A percentile compares a stretch with the other conserved stretches of the same genome.
These are phyloP conservation scores for Phytophthora ramorum DNA, from an alignment of 352 stramenopile genomes.

Conservation along the genomic window DNA sequence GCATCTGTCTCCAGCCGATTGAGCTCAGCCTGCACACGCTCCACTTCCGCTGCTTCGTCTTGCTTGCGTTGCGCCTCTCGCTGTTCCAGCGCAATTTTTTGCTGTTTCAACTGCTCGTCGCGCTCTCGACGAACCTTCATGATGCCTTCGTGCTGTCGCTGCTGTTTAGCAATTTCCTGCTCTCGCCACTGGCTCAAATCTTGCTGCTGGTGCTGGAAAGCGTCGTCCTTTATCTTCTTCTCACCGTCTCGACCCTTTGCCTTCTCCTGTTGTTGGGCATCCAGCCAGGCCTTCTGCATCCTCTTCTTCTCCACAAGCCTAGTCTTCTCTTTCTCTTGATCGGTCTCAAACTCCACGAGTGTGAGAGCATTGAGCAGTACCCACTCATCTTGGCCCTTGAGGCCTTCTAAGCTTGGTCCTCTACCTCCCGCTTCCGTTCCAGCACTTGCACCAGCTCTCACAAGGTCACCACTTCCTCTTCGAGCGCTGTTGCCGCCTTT, in stretches of 20 bases:
- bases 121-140: slow-evolving; percentile 64
- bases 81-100: slow-evolving; percentile 49
- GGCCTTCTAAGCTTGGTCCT: slow-evolving; percentile 24
- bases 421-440: slow-evolving; percentile 24
- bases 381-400: slow-evolving; percentile 72
- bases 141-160: slow-evolving; percentile 52
- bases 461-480: slow-evolving; percentile 1
- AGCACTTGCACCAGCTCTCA: neutral
- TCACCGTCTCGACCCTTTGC: slow-evolving; percentile 35
- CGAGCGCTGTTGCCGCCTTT: slow-evolving; percentile 7
- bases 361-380: slow-evolving; percentile 77
- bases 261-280: slow-evolving; percentile 65
- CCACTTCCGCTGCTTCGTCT: slow-evolving; percentile 61
- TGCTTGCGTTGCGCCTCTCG: slow-evolving; percentile 37
- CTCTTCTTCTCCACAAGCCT: slow-evolving; percentile 59
- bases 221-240: slow-evolving; percentile 39
- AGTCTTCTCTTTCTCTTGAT: slow-evolving; percentile 51
- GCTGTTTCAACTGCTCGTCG: slow-evolving; percentile 66
- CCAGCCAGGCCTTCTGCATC: slow-evolving; percentile 70
- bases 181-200: slow-evolving; percentile 60
- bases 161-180: slow-evolving; percentile 59
- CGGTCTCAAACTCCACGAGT: slow-evolving; percentile 75
- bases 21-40: slow-evolving; percentile 61
- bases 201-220: slow-evolving; percentile 51
- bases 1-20: slow-evolving; percentile 56